Evolutionary conservation across 176 grass and related monocot genomes (phyloP).

Genomic region (Triticum turgidum): DNA sequence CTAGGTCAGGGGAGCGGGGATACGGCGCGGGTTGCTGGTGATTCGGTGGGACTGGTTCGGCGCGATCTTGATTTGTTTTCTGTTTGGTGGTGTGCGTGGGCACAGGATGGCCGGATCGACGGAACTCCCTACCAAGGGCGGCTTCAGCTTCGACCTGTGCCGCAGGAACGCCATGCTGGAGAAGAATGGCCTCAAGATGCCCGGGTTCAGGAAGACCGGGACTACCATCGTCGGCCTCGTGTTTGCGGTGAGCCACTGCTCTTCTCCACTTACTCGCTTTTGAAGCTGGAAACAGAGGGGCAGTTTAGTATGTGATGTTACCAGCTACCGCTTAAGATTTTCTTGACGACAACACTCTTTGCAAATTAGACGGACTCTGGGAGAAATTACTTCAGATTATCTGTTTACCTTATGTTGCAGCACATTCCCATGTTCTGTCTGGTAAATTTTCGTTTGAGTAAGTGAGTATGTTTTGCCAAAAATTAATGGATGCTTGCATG

Average conservation of each 20-base stretch:
- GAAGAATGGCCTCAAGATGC: constrained; percentile 62
- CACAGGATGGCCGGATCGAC: constrained; percentile 60
- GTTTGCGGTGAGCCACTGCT: constrained; percentile 48
- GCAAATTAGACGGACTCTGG: no score
- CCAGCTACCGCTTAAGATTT: no score
- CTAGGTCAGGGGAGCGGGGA: not conserved
- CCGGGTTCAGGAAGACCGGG: constrained; percentile 75
- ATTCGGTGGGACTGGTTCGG: not conserved
- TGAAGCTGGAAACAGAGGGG: no score
- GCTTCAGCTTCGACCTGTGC: constrained; percentile 82
- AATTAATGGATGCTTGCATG: not conserved
- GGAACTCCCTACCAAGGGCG: constrained; percentile 77
- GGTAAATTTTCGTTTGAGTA: not conserved
- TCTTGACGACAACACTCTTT: no score
- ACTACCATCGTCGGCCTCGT: constrained; percentile 95
- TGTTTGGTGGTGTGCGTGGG: not conserved
- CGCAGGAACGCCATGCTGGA: constrained; percentile 65
- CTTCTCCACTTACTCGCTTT: not conserved
- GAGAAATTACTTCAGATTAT: no score
- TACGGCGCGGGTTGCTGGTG: not conserved
- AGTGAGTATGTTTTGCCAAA: not conserved
- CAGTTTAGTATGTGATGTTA: no score
- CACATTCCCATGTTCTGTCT: not conserved
- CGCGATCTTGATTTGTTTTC: not conserved
- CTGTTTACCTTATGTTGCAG: not conserved